Evolutionary conservation across 1,284 basidiomycete genomes (phyloP).

Genomic region (Ceratorhiza oryzae-sativae): DNA sequence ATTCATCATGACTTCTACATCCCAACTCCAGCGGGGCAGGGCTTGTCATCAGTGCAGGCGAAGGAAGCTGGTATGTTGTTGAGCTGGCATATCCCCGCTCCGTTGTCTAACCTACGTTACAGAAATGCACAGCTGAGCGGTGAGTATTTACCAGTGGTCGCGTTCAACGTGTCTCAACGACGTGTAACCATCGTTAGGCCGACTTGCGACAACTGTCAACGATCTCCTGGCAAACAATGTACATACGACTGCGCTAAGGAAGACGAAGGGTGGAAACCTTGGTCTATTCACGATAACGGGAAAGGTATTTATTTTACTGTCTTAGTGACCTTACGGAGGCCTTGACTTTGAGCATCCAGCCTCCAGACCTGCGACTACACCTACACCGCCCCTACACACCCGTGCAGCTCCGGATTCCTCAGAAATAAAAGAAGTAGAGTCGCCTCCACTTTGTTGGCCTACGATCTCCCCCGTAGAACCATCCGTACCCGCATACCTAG

Average conservation of each 20-base stretch:
- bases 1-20: constrained; percentile 1
- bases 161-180: background rate
- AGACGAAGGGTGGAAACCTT: constrained; percentile 27
- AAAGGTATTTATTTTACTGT: background rate
- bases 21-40: constrained; percentile 12
- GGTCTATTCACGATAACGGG: background rate
- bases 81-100: background rate
- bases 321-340: background rate
- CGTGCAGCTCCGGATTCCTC: background rate
- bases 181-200: constrained; percentile 1
- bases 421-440: background rate
- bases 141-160: background rate
- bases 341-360: background rate
- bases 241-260: constrained; percentile 29
- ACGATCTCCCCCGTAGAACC: background rate
- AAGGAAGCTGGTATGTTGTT: constrained; percentile 19
- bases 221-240: constrained; percentile 1
- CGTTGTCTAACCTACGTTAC: background rate
- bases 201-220: constrained; percentile 25
- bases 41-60: constrained; percentile 34
- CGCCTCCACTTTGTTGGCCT: background rate
- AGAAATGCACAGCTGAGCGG: constrained; percentile 36
- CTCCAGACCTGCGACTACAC: background rate
- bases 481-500: background rate
- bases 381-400: background rate